Evolutionary conservation across 257 asterid species (phyloP), one percentile per base, ranked within the genome.

Genomic region (Penstemon eatonii): DNA sequence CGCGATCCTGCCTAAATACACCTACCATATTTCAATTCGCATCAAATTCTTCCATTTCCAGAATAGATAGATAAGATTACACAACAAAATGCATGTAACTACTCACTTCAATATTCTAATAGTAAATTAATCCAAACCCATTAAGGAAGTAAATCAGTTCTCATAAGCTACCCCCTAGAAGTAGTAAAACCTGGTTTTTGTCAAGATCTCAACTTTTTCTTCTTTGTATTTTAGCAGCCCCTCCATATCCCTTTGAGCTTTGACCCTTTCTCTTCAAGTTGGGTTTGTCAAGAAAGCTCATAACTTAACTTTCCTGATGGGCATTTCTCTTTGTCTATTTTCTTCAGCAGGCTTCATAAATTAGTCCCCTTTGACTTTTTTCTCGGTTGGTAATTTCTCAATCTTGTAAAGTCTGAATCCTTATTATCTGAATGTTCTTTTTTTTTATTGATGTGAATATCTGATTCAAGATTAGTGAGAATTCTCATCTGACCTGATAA

Each of bases 121-220:
- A 72, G 47, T 65, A 52, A 66, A 5, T 40, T 65, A 76, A 70
- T 67, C 62, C 44, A 25, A 67, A 37, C 76, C 78, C 76, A 58
- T 68, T 43, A 43, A 65, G 63, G 54, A 68, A 68, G 13, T 66
- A 25, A 76, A 76, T 66, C 83, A 57, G 54, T 73, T 81, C 67
- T 53, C 68, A 62, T 18, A 64, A 74, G 67, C 37, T 59, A 40
- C 39, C 45, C 5, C 37, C 6, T 56, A 65, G 63, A 36, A 55
- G 65, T 25, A 42, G 56, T 40, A 62, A 44, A 63, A 55, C 69
- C 67, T 55, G 73, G 73, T 69, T 60, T 56, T 68, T 73, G 67
- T 74, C 86, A 84, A 81, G 86, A 77, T 84, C 85, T 64, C 81
- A 74, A 15, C 80, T 36, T 79, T 65, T 75, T 64, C 60, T 53